phyloP scores from a whole-genome alignment of 306 rosid genomes.

The Vicia sativa region DNA sequence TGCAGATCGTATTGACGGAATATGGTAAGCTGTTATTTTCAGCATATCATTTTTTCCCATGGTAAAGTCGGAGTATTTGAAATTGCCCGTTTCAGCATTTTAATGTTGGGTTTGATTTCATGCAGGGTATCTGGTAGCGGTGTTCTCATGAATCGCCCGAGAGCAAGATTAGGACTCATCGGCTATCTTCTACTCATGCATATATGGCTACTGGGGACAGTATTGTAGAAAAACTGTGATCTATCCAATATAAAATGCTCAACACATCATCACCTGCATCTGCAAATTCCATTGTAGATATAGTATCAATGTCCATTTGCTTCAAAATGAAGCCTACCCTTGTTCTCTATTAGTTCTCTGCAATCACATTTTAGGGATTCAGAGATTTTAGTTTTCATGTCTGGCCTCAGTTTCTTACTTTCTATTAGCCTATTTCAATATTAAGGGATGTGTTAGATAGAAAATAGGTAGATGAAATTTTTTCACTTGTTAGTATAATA shows the following conservation, averaged over 20 bases:
- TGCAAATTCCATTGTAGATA: slow-evolving; percentile 63
- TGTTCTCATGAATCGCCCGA: slow-evolving; percentile 84
- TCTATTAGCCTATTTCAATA: slow-evolving; percentile 36
- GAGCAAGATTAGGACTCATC: slow-evolving; percentile 84
- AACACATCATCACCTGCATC: slow-evolving; percentile 36
- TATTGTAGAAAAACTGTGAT: slow-evolving; percentile 57
- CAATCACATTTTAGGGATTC: slow-evolving; percentile 80
- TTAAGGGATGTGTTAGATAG: slow-evolving; percentile 33
- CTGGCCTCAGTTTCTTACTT: slow-evolving; percentile 36
- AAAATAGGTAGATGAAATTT: slow-evolving; percentile 34
- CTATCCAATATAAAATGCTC: slow-evolving; percentile 26
- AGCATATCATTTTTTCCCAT: slow-evolving; percentile 6
- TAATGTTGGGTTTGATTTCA: slow-evolving; percentile 24
- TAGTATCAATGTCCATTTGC: slow-evolving; percentile 19
- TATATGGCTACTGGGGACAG: slow-evolving; percentile 80
- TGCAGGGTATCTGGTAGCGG: slow-evolving; percentile 96
- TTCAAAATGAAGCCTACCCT: slow-evolving; percentile 38
- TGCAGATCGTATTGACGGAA: slow-evolving; percentile 95
- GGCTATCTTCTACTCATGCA: slow-evolving; percentile 80
- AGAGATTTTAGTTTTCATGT: slow-evolving; percentile 54
- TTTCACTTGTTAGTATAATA: slow-evolving; percentile 38
- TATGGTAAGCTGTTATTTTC: slow-evolving; percentile 62
- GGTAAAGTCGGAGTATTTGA: slow-evolving; percentile 17
- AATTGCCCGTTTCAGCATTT: slow-evolving; percentile 20
- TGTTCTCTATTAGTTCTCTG: slow-evolving; percentile 56